Evolutionary conservation across 2,329 filamentous ascomycete species (phyloP).

Genomic region (Aspergillus piperis): DNA sequence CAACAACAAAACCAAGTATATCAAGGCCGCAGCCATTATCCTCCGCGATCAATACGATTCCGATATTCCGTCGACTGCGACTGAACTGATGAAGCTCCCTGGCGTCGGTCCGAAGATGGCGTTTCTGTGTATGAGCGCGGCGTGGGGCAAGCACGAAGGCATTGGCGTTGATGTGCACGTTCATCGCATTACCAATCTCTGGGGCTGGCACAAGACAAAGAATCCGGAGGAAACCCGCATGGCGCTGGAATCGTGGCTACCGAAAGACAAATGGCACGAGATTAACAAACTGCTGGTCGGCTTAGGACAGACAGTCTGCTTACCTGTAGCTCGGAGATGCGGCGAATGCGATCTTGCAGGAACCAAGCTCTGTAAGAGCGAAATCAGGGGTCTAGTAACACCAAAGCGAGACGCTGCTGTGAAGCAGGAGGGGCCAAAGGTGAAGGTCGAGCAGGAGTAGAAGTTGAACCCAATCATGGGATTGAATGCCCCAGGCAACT

Average conservation of each 20-base stretch:
- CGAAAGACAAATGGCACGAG: conserved; percentile 82
- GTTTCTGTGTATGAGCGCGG: conserved; percentile 79
- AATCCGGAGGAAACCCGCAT: conserved; percentile 79
- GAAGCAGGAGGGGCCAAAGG: conserved; percentile 16
- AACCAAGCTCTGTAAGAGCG: conserved; percentile 72
- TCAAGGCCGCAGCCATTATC: conserved; percentile 73
- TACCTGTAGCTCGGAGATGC: conserved; percentile 77
- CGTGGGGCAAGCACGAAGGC: conserved; percentile 69
- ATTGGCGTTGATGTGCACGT: conserved; percentile 96
- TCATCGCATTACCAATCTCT: conserved; percentile 89
- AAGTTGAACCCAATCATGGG: not conserved
- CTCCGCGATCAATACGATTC: conserved; percentile 68
- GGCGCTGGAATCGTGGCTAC: conserved; percentile 78
- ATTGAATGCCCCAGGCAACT: not conserved
- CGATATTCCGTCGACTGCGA: conserved; percentile 79
- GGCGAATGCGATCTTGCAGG: conserved; percentile 81
- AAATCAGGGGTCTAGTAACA: conserved; percentile 64
- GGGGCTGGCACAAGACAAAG: conserved; percentile 84
- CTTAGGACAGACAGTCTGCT: conserved; percentile 81
- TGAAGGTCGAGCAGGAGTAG: conserved; percentile 26
- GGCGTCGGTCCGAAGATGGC: conserved; percentile 96
- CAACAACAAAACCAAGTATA: conserved; percentile 86
- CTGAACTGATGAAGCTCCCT: conserved; percentile 73
- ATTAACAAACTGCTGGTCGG: conserved; percentile 90
- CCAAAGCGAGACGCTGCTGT: conserved; percentile 43